Evolutionary conservation across 1,139 yeast genomes (phyloP).

Genomic region (Lodderomyces pseudojiufengensis): DNA sequence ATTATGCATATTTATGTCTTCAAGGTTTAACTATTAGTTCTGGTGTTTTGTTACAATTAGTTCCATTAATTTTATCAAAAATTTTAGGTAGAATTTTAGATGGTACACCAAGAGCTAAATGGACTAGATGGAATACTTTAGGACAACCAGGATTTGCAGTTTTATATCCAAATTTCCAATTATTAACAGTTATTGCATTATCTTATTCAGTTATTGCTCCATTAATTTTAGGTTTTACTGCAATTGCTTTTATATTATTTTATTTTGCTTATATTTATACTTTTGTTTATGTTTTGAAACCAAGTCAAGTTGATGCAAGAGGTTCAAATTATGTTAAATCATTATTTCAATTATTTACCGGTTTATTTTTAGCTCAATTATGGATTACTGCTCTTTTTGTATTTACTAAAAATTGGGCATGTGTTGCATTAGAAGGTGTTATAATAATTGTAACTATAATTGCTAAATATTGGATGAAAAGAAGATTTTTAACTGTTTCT

Average conservation of each 20-base stretch:
- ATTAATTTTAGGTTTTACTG: constrained; percentile 46
- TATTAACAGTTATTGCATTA: constrained; percentile 37
- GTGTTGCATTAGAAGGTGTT: constrained; percentile 60
- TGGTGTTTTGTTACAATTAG: constrained; percentile 39
- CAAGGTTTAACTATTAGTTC: constrained; percentile 42
- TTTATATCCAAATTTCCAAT: constrained; percentile 38
- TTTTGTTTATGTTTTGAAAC: constrained; percentile 53
- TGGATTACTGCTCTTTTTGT: constrained; percentile 66
- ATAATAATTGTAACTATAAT: constrained; percentile 48
- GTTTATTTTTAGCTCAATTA: constrained; percentile 62
- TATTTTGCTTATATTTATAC: constrained; percentile 62
- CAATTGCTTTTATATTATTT: constrained; percentile 41
- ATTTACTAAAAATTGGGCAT: constrained; percentile 71
- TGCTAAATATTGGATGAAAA: constrained; percentile 54
- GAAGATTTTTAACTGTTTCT: constrained; percentile 56
- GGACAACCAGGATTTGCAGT: constrained; percentile 42
- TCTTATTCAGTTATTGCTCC: constrained; percentile 43
- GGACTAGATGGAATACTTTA: constrained; percentile 42
- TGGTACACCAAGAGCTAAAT: constrained; percentile 46
- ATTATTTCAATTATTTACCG: constrained; percentile 61
- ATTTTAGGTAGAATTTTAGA: constrained; percentile 45
- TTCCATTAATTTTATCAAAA: constrained; percentile 43
- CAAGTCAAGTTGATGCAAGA: constrained; percentile 51
- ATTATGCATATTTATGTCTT: constrained; percentile 48
- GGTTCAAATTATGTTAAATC: constrained; percentile 69